phyloP scores from a whole-genome alignment of 805 yeast species.

The Candida vartiovaarae region DNA sequence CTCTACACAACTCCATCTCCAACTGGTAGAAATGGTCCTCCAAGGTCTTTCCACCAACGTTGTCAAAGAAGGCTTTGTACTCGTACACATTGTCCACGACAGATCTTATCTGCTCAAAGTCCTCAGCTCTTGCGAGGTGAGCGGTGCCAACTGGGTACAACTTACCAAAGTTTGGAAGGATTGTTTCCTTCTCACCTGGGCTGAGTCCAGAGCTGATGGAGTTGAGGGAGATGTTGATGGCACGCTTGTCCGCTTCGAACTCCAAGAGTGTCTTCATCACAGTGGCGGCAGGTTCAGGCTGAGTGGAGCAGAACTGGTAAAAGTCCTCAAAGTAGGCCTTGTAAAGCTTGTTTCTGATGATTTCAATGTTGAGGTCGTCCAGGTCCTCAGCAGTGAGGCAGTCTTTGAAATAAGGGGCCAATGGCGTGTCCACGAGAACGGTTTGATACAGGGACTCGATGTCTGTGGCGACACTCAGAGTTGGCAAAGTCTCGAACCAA shows the following conservation, averaged over 20 bases:
- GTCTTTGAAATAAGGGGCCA: slow-evolving; percentile 92
- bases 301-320: slow-evolving; percentile 49
- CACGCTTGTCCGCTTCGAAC: slow-evolving; percentile 94
- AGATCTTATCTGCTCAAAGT: slow-evolving; percentile 71
- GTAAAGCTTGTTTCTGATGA: slow-evolving; percentile 85
- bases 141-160: slow-evolving; percentile 63
- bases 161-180: slow-evolving; percentile 80
- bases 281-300: slow-evolving; percentile 75
- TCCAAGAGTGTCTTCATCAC: slow-evolving; percentile 70
- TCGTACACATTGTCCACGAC: slow-evolving; percentile 60
- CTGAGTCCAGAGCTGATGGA: slow-evolving; percentile 79
- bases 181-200: slow-evolving; percentile 57
- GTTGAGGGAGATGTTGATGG: slow-evolving; percentile 86
- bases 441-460: slow-evolving; percentile 88
- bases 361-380: slow-evolving; percentile 93
- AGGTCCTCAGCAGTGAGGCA: slow-evolving; percentile 82
- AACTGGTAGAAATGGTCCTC: slow-evolving; percentile 92
- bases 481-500: slow-evolving; percentile 97
- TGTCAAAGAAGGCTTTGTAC: slow-evolving; percentile 50
- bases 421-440: slow-evolving; percentile 92
- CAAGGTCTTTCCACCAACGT: slow-evolving; percentile 47
- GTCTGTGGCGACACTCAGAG: slow-evolving; percentile 90
- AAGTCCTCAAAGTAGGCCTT: slow-evolving; percentile 92
- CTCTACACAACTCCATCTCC: slow-evolving; percentile 88
- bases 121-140: slow-evolving; percentile 70